A percentile compares a stretch with the other conserved stretches of the same genome.
phyloP scores from a whole-genome alignment of 2,329 filamentous ascomycete genomes.

The Phaeosphaeria sp. region DNA sequence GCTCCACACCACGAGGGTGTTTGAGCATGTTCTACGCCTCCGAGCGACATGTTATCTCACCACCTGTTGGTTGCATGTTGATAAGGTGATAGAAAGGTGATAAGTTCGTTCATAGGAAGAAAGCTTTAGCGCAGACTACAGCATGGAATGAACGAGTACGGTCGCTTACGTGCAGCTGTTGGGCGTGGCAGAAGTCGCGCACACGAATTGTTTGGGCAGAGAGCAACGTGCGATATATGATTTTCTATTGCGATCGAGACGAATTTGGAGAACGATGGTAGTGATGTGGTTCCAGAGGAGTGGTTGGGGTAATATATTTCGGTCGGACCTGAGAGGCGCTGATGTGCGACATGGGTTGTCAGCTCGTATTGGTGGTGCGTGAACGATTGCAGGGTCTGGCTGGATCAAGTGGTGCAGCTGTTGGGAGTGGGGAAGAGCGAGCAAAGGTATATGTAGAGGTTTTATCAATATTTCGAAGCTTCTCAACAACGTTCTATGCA shows the following conservation, averaged over 20 bases:
- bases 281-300: not conserved
- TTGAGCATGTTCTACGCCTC: slow-evolving; percentile 29
- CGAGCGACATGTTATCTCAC: slow-evolving; percentile 3
- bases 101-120: not conserved
- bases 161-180: slow-evolving; percentile 14
- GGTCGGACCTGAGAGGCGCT: slow-evolving; percentile 2
- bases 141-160: slow-evolving; percentile 7
- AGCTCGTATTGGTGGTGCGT: slow-evolving; percentile 7
- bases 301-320: not conserved
- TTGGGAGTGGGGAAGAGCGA: not conserved
- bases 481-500: slow-evolving; percentile 8
- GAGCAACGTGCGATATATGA: slow-evolving; percentile 23
- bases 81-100: not conserved
- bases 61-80: slow-evolving; percentile 1
- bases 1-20: slow-evolving; percentile 20
- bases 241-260: slow-evolving; percentile 7
- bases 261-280: not conserved
- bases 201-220: slow-evolving; percentile 4
- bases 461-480: slow-evolving; percentile 1
- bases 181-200: slow-evolving; percentile 5
- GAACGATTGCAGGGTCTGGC: slow-evolving; percentile 4
- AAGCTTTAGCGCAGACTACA: not conserved
- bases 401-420: not conserved
- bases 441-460: slow-evolving; percentile 1
- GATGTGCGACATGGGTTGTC: not conserved